phyloP scores from a whole-genome alignment of 768 basidiomycete genomes.

The Leucogyrophana mollusca region DNA sequence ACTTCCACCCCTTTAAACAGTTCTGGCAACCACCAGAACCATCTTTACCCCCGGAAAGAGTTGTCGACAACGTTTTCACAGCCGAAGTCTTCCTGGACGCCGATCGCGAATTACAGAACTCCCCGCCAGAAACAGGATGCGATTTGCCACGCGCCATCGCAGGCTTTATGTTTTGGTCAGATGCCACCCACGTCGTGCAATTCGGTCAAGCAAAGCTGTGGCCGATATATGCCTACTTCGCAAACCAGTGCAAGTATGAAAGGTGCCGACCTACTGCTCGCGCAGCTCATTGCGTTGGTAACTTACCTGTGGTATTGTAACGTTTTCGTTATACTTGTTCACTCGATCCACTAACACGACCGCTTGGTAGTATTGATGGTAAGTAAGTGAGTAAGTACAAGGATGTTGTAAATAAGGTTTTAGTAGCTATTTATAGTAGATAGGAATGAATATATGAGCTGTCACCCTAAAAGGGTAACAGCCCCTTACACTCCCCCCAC shows the following conservation, averaged over 20 bases:
- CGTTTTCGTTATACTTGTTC: too few relatives aligned
- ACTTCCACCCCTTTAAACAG: conserved; percentile 5
- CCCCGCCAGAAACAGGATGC: conserved; percentile 13
- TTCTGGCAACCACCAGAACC: background rate
- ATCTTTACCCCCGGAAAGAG: background rate
- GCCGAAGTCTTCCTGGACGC: conserved; percentile 8
- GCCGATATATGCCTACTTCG: conserved; percentile 21
- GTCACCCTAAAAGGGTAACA: too few relatives aligned
- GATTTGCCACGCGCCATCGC: conserved; percentile 10
- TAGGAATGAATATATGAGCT: too few relatives aligned
- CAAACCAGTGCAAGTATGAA: conserved; percentile 20
- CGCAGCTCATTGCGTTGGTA: too few relatives aligned
- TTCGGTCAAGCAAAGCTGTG: conserved; percentile 20
- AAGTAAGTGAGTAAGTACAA: too few relatives aligned
- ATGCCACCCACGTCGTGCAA: conserved; percentile 17
- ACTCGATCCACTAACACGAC: too few relatives aligned
- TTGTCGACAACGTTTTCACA: conserved; percentile 18
- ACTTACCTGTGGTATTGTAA: too few relatives aligned
- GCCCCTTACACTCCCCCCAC: too few relatives aligned
- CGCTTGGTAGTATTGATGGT: too few relatives aligned
- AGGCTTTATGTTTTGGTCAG: conserved; percentile 17
- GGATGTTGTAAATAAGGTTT: too few relatives aligned
- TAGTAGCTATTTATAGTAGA: too few relatives aligned
- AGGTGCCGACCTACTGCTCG: too few relatives aligned
- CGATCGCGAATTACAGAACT: conserved; percentile 16